Base-by-base conservation (phyloP, 495 filamentous ascomycete genomes). In the Cenococcum geophilum region DNA sequence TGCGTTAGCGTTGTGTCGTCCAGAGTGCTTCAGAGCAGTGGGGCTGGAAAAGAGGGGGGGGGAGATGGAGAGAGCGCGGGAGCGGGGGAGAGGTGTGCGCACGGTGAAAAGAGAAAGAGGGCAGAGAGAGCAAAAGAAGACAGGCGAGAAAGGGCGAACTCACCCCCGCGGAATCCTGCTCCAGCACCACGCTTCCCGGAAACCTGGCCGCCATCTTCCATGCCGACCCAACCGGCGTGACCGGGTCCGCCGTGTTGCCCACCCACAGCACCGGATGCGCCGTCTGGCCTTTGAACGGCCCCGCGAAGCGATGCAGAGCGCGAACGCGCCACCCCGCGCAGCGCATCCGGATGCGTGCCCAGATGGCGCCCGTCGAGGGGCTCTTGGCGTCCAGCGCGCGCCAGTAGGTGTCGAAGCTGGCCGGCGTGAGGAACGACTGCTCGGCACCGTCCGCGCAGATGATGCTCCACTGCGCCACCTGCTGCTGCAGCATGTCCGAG, bases 371-470 rank as follows among this genome's bases (percentile, higher is more conserved):
- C 2, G 81, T 68, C 0, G 72, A 69, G 0, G 70, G 61, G 60
- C 81, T 84, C 34, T 84, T 78, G 3, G 65, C 57, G 6, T 69
- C 67, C 3, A 88, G 71, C 9, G 70, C 42, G 27, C 72, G 48
- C 63, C 80, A 78, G 58, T 82, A 78, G 0, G 66, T 53, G 2
- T 67, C 59, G 55, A 89, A 87, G 1, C 68, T 65, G 1, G 73
- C 66, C 0, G 76, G 58, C 4, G 76, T 77, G 1, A 74, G 63
- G 1, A 67, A 65, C 5, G 71, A 71, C 57, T 82, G 64, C 16
- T 74, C 75, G 27, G 77, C 76, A 0, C 78, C 78, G 69, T 91
- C 88, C 0, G 80, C 73, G 64, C 88, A 91, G 1, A 85, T 71
- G 43, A 91, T 83, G 2, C 84, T 83, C 16, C 76, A 65, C 10